These are phyloP conservation scores for Eutrema japonicum DNA, from an alignment of 345 rosid genomes.

Conservation along the genomic window DNA sequence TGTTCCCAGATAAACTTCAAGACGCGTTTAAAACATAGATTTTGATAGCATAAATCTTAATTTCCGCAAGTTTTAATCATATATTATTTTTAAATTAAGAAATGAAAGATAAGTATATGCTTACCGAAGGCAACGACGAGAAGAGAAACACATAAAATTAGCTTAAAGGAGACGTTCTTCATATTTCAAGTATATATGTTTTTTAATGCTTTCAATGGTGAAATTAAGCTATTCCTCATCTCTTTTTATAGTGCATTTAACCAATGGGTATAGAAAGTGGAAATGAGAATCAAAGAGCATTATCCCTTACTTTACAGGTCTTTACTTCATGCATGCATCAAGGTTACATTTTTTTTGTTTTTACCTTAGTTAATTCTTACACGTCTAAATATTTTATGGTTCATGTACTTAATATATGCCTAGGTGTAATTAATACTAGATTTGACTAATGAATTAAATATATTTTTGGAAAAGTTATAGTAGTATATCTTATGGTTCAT, in stretches of 20 bases:
- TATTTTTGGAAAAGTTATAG: too few species aligned
- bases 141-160: neutral
- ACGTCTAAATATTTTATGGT: too few species aligned
- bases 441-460: too few species aligned
- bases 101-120: neutral
- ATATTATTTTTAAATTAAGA: neutral
- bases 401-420: too few species aligned
- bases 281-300: too few species aligned
- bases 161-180: slow-evolving; percentile 13
- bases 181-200: neutral
- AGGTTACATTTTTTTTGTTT: too few species aligned
- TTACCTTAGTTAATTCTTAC: too few species aligned
- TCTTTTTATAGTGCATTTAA: neutral
- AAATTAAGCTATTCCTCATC: neutral
- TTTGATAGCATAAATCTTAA: neutral
- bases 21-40: neutral
- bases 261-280: neutral
- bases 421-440: too few species aligned
- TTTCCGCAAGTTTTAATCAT: neutral
- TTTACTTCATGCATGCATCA: too few species aligned
- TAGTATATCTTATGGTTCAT: too few species aligned
- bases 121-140: neutral
- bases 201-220: neutral
- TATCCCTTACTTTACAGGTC: too few species aligned
- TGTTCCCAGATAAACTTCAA: neutral